Conservation (phyloP, 2,329 filamentous ascomycete genomes). For the Ophiostoma himal-ulmi region DNA sequence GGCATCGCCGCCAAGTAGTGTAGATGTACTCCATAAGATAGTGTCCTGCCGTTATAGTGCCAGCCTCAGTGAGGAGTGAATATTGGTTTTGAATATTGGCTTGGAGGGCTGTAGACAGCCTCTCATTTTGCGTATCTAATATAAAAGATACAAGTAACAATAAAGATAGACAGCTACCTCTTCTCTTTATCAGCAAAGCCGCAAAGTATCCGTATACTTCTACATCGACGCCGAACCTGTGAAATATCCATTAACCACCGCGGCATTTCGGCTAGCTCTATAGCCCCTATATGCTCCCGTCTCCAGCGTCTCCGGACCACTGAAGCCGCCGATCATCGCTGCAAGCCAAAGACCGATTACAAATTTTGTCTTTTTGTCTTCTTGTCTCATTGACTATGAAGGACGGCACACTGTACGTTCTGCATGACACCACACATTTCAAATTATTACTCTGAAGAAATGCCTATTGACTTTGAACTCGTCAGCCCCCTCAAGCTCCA, state of each 20-base stretch:
- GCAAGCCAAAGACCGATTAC: background rate
- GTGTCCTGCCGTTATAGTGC: background rate
- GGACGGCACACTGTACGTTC: background rate
- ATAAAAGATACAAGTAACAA: background rate
- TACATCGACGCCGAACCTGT: background rate
- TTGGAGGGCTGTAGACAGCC: background rate
- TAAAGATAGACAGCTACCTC: background rate
- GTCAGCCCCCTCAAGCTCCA: conserved; percentile 40
- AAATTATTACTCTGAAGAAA: background rate
- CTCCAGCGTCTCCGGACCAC: background rate
- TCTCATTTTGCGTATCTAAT: background rate
- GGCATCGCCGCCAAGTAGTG: background rate
- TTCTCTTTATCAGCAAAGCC: background rate
- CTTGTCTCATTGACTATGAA: background rate
- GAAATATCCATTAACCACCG: background rate
- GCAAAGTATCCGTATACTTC: background rate
- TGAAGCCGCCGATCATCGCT: background rate
- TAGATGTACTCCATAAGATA: background rate
- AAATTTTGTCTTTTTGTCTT: background rate
- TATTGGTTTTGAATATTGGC: background rate
- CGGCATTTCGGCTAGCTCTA: background rate
- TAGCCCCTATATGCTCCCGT: background rate
- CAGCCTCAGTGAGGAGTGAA: background rate
- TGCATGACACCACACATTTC: background rate
- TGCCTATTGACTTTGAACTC: conserved; percentile 1